Evolutionary conservation across 2,329 filamentous ascomycete genomes (phyloP).

Genomic region (Fusarium sarcochroum): DNA sequence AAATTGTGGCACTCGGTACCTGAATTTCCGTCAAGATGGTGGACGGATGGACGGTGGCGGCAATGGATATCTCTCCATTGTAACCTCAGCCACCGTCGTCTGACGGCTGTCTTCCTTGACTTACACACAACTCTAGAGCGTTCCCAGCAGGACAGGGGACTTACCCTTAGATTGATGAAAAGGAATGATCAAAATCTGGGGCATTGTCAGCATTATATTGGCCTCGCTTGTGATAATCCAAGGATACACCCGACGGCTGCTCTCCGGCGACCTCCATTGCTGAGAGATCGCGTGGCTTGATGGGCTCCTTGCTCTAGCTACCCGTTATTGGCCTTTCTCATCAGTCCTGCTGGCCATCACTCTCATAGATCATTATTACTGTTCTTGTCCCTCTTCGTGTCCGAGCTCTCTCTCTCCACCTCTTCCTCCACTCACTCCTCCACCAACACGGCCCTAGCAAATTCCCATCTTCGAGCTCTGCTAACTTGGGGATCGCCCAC

Average conservation of each 20-base stretch:
- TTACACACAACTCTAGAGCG: constrained; percentile 8
- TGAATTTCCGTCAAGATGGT: constrained; percentile 38
- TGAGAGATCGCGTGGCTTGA: constrained; percentile 32
- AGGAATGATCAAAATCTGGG: constrained; percentile 13
- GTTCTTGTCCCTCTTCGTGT: constrained; percentile 17
- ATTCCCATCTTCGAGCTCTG: constrained; percentile 44
- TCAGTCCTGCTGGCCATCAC: constrained; percentile 3
- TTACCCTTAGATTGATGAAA: constrained; percentile 17
- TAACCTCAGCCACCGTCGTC: constrained; percentile 36
- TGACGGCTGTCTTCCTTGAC: constrained; percentile 23
- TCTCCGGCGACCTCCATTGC: constrained; percentile 5
- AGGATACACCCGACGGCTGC: constrained; percentile 4
- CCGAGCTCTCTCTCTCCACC: constrained; percentile 40
- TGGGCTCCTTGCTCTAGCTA: constrained; percentile 6
- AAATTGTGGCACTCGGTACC: constrained; percentile 43
- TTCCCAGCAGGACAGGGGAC: constrained; percentile 23
- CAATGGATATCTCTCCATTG: constrained; percentile 18
- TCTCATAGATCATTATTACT: constrained; percentile 1
- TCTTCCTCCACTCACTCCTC: constrained; percentile 42
- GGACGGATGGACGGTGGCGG: constrained; percentile 36
- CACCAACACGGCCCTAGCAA: constrained; percentile 36
- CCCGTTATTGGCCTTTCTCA: constrained; percentile 1
- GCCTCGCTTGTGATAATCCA: background rate
- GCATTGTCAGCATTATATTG: background rate
- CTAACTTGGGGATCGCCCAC: constrained; percentile 42